These are phyloP conservation scores for Yarrowia hollandica DNA, from an alignment of 805 yeast genomes.

Conservation along the genomic window DNA sequence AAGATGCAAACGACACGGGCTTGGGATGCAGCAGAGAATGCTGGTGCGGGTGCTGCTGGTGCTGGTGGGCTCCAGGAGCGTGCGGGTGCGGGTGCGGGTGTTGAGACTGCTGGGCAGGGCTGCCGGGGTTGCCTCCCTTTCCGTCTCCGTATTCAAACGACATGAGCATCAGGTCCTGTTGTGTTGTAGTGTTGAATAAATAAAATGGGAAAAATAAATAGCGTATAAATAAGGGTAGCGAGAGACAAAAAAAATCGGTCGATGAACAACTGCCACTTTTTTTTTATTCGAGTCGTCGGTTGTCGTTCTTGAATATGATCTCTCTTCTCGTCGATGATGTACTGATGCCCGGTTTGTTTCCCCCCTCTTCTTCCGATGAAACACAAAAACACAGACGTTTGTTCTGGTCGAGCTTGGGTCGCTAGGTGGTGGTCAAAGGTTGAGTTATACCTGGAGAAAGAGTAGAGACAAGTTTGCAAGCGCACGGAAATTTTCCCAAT, in stretches of 20 bases:
- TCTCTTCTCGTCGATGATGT: too few species aligned
- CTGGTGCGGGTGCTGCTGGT: background rate
- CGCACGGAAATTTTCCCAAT: constrained; percentile 9
- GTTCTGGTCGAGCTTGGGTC: background rate
- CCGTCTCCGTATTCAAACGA: constrained; percentile 28
- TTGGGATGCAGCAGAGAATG: constrained; percentile 27
- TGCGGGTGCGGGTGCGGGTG: constrained; percentile 1
- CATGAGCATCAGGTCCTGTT: constrained; percentile 27
- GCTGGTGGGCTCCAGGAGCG: too few species aligned
- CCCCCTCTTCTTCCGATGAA: constrained; percentile 29
- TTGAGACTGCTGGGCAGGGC: background rate
- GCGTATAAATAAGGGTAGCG: constrained; percentile 23
- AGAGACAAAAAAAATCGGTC: too few species aligned
- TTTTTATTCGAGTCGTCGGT: too few species aligned
- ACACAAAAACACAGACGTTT: constrained; percentile 24
- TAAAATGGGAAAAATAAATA: constrained; percentile 20
- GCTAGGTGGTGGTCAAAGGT: constrained; percentile 15
- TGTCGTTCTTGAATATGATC: too few species aligned
- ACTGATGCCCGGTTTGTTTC: constrained; percentile 28
- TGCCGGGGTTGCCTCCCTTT: constrained; percentile 14
- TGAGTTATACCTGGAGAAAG: constrained; percentile 2
- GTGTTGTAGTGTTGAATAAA: constrained; percentile 13
- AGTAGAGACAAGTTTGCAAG: constrained; percentile 23
- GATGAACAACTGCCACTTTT: background rate
- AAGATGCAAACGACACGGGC: constrained; percentile 25